Conservation (phyloP, 2,329 filamentous ascomycete species). For the Beauveria sp. region DNA sequence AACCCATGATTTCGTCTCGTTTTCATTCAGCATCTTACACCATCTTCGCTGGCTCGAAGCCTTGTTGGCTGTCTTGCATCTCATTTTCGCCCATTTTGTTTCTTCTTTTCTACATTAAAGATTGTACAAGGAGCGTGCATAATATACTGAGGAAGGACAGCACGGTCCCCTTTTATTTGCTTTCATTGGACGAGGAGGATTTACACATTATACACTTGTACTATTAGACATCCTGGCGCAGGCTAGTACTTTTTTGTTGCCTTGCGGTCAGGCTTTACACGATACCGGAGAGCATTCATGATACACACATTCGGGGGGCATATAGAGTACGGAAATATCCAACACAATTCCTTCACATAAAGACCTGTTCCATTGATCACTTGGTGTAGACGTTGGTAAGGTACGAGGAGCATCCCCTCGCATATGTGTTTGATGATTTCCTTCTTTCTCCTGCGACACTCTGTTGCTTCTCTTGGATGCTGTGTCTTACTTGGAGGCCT, state of each 20-base stretch:
- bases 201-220: conserved; percentile 10
- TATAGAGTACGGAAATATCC: conserved; percentile 10
- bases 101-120: neutral
- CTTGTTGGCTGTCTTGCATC: neutral
- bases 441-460: neutral
- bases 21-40: neutral
- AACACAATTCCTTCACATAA: conserved; percentile 4
- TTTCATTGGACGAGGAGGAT: conserved; percentile 4
- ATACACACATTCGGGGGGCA: conserved; percentile 9
- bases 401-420: neutral
- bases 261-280: neutral
- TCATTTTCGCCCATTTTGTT: neutral
- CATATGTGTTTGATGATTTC: neutral
- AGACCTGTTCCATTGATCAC: conserved; percentile 10
- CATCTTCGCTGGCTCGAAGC: conserved; percentile 19
- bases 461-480: neutral
- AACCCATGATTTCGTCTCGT: neutral
- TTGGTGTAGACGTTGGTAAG: conserved; percentile 11
- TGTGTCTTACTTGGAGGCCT: neutral
- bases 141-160: conserved; percentile 1
- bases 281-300: conserved; percentile 9
- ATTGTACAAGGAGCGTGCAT: conserved; percentile 12
- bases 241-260: neutral
- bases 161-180: conserved; percentile 1
- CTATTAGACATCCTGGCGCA: conserved; percentile 4